A percentile compares a stretch with the other conserved stretches of the same genome.
Conservation (phyloP, 106 monocot genomes). For the Dioscorea alata region DNA sequence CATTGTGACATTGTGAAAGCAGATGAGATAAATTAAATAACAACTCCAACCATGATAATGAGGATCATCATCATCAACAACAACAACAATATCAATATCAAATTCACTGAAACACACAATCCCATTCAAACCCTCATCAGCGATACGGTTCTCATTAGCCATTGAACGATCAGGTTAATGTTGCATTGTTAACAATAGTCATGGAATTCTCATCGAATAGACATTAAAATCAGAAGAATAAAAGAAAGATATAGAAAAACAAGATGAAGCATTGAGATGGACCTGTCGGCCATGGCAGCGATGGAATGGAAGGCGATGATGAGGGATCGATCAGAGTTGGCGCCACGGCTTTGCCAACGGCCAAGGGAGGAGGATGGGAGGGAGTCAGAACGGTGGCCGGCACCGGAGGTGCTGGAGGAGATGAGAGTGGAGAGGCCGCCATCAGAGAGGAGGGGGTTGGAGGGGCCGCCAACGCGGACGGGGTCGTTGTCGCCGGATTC, state of each 20-base stretch:
- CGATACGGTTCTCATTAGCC: too few relatives aligned
- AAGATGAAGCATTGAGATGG: not conserved
- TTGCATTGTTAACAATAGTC: too few relatives aligned
- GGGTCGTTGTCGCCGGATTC: constrained; percentile 52
- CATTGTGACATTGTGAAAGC: constrained; percentile 1
- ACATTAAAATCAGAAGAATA: too few relatives aligned
- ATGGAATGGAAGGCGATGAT: constrained; percentile 33
- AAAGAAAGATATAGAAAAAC: too few relatives aligned
- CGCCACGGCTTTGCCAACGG: constrained; percentile 45
- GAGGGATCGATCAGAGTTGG: constrained; percentile 39
- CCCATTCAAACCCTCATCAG: too few relatives aligned
- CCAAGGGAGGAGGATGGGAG: constrained; percentile 48
- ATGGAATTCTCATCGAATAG: too few relatives aligned
- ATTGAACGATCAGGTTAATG: too few relatives aligned
- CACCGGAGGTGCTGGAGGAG: constrained; percentile 48
- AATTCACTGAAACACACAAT: too few relatives aligned
- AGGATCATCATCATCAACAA: too few relatives aligned
- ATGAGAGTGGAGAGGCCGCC: constrained; percentile 57
- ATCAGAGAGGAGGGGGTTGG: constrained; percentile 51
- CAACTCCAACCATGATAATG: too few relatives aligned
- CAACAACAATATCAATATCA: too few relatives aligned
- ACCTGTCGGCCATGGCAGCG: constrained; percentile 62
- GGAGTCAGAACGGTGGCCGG: constrained; percentile 7
- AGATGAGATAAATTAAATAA: too few relatives aligned
- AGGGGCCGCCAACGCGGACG: constrained; percentile 57